Base-by-base conservation (phyloP, 768 basidiomycete genomes). In the Pholiota microspora region DNA sequence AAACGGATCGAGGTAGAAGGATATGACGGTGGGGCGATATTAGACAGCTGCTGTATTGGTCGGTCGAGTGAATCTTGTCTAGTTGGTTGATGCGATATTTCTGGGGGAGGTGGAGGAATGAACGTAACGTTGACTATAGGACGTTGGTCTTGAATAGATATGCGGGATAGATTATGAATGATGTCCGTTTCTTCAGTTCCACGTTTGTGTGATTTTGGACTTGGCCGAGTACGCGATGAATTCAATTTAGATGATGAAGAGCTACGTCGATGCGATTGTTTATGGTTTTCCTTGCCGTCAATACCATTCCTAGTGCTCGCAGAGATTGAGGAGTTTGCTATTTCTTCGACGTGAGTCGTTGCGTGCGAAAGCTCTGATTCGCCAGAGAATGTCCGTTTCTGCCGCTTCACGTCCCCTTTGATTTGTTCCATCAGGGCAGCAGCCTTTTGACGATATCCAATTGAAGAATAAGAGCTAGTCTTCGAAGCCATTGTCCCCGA, bases 391-490 rank as follows among this genome's bases (percentile, higher is more conserved):
- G 89, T 62, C 10, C 88, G 84, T 67, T 90, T 90, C 49, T 81
- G 79, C 3, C 84, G 80, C 62, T 82, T 84, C 78, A 92, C 83
- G 61, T 91, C 89, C 54, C 77, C 80, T 69, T 87, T 88, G 59
- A 94, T 92, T 59, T 92, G 89, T 23, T 87, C 88, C 89, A 95
- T 93, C 44, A 95, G 70, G 23, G 77, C 83, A 7, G 83, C 88
- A 10, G 90, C 93, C 60, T 91, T 85, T 60, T 83, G 76, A 36
- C 92, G 82, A 66, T 90, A 90, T 7, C 79, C 80, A 18, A 84
- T 74, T 7, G 89, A 86, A 0, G 87, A 85, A 54, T 82, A 81
- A 2, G 73, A 70, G 45, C 61, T 71, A 35, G 63, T 53, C 54
- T 64, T 70, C 25, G 74, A 71, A 48, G 58, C 65, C n/a, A 69